A percentile compares a stretch with the other conserved stretches of the same genome.
These are phyloP conservation scores for Carex arenaria DNA, from an alignment of 202 grass and related monocot species.

Conservation along the genomic window DNA sequence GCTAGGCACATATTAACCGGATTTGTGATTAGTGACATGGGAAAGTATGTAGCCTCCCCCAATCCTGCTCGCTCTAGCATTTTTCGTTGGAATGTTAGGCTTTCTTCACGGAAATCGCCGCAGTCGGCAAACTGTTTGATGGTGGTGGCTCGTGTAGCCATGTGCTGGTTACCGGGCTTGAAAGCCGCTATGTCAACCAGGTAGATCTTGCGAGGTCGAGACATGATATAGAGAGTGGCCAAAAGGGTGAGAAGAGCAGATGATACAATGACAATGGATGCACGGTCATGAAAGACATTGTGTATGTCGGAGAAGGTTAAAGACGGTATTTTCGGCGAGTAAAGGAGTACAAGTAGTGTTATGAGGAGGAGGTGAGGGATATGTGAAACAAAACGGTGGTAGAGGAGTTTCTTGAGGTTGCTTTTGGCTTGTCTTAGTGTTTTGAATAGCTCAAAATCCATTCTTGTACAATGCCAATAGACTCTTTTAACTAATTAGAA, in stretches of 20 bases:
- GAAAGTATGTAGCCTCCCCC: slow-evolving; percentile 68
- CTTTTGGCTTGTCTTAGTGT: slow-evolving; percentile 37
- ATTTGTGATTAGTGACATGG: slow-evolving; percentile 42
- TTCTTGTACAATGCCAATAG: neutral
- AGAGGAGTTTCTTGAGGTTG: slow-evolving; percentile 40
- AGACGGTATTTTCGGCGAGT: slow-evolving; percentile 1
- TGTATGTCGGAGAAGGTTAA: neutral
- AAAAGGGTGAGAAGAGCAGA: neutral
- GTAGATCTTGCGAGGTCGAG: slow-evolving; percentile 52
- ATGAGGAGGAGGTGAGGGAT: slow-evolving; percentile 30
- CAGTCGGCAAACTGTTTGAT: slow-evolving; percentile 49
- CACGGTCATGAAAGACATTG: neutral
- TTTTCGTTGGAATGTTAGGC: slow-evolving; percentile 72
- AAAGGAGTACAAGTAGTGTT: slow-evolving; percentile 15
- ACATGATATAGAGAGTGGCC: slow-evolving; percentile 35
- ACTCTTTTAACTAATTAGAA: neutral
- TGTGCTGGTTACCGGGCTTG: slow-evolving; percentile 26
- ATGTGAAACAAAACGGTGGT: slow-evolving; percentile 24
- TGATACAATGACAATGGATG: slow-evolving; percentile 7
- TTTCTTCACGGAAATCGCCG: slow-evolving; percentile 36
- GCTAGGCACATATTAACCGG: slow-evolving; percentile 51
- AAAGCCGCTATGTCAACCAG: slow-evolving; percentile 46
- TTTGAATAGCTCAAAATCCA: slow-evolving; percentile 46
- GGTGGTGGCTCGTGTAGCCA: slow-evolving; percentile 51
- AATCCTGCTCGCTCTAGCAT: slow-evolving; percentile 82